A percentile compares a stretch with the other conserved stretches of the same genome.
Conservation (phyloP, 441 rosid species). For the Erodium moschatum region DNA sequence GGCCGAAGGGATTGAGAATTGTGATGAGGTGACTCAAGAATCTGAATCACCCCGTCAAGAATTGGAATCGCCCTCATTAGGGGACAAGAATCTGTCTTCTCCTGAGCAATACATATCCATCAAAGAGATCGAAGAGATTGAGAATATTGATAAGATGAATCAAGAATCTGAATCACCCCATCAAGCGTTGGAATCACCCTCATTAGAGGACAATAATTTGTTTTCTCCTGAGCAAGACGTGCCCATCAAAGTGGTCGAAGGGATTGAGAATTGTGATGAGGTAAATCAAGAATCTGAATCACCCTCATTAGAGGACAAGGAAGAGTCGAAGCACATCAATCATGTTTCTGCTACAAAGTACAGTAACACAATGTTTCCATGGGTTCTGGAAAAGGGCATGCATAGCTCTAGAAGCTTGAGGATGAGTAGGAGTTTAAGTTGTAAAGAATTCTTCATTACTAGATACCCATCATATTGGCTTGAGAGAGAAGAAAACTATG, state of each 20-base stretch:
- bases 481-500: constrained; percentile 30
- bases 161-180: constrained; percentile 24
- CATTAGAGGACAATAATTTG: constrained; percentile 18
- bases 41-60: neutral
- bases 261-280: neutral
- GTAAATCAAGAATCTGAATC: neutral
- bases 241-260: neutral
- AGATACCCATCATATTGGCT: constrained; percentile 25
- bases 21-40: constrained; percentile 30
- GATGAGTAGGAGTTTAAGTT: constrained; percentile 59
- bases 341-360: constrained; percentile 22
- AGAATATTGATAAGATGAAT: constrained; percentile 30
- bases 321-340: neutral
- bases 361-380: constrained; percentile 35
- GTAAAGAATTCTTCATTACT: constrained; percentile 39
- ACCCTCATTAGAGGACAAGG: neutral
- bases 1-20: constrained; percentile 31
- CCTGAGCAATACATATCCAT: constrained; percentile 24
- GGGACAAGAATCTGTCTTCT: constrained; percentile 18
- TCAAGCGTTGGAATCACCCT: constrained; percentile 5
- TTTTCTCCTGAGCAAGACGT: too few relatives aligned
- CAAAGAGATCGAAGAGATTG: constrained; percentile 30
- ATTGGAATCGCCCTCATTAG: too few relatives aligned
- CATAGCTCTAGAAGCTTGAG: constrained; percentile 33
- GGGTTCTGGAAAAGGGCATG: constrained; percentile 36